Conservation (phyloP, 75 land plant genomes). For the Chamaecyparis obtusa region DNA sequence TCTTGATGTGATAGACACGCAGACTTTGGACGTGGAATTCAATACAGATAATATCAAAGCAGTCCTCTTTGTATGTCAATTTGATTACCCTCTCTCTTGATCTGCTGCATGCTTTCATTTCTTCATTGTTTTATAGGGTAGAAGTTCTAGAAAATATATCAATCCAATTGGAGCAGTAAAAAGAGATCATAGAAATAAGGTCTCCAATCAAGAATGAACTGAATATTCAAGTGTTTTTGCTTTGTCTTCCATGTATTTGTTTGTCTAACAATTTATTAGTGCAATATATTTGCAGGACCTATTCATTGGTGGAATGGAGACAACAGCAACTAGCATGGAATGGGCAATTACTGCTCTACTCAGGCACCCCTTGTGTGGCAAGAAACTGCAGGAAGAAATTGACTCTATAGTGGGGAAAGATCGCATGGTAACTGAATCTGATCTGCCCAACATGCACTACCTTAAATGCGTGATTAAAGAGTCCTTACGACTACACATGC, state of each 20-base stretch:
- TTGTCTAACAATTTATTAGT: no score
- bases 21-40: neutral
- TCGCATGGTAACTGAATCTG: neutral
- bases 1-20: conserved; percentile 1
- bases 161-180: no score
- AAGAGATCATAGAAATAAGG: no score
- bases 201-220: no score
- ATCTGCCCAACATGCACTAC: neutral
- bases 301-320: neutral
- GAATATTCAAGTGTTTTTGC: neutral
- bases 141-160: no score
- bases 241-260: no score
- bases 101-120: no score
- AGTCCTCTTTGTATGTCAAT: neutral
- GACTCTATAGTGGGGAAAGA: conserved; percentile 11
- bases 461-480: conserved; percentile 7
- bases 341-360: conserved; percentile 15
- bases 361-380: neutral
- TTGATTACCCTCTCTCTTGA: no score
- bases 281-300: neutral
- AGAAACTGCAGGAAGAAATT: conserved; percentile 9
- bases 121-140: no score
- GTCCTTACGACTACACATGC: conserved; percentile 4
- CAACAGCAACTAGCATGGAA: conserved; percentile 3
- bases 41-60: neutral